phyloP scores from a whole-genome alignment of 2,329 filamentous ascomycete species.

The Trichoderma sp. region DNA sequence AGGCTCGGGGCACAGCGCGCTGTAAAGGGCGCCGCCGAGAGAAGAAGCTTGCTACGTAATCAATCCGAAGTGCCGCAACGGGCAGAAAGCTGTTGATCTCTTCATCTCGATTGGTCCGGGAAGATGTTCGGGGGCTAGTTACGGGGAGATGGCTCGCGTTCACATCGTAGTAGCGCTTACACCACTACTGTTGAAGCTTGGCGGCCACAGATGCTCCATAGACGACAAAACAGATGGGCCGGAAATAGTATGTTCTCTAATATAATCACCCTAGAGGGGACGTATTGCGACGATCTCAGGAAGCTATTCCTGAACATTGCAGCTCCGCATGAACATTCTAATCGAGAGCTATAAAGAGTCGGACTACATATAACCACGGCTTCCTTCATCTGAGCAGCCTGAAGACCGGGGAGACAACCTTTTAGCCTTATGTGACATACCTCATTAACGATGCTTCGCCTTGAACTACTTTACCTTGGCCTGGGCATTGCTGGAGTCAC shows the following conservation, averaged over 20 bases:
- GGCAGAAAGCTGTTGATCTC: slow-evolving; percentile 7
- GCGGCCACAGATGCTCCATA: neutral
- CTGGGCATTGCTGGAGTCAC: slow-evolving; percentile 16
- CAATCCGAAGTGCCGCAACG: neutral
- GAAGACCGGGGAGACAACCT: neutral
- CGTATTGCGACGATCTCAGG: neutral
- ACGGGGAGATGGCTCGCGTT: neutral
- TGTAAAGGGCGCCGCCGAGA: neutral
- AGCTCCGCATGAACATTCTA: neutral
- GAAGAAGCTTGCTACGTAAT: neutral
- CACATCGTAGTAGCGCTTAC: neutral
- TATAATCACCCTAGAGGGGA: neutral
- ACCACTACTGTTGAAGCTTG: neutral
- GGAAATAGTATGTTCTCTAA: neutral
- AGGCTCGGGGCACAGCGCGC: neutral
- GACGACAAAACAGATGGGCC: neutral
- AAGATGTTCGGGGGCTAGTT: slow-evolving; percentile 12
- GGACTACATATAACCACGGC: neutral
- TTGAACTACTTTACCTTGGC: slow-evolving; percentile 14
- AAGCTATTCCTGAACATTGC: neutral
- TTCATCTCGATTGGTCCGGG: slow-evolving; percentile 2
- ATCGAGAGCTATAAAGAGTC: neutral
- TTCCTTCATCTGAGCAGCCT: neutral
- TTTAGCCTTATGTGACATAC: neutral
- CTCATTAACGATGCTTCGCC: neutral